phyloP scores from a whole-genome alignment of 495 filamentous ascomycete species.

The Arthonia radiata region DNA sequence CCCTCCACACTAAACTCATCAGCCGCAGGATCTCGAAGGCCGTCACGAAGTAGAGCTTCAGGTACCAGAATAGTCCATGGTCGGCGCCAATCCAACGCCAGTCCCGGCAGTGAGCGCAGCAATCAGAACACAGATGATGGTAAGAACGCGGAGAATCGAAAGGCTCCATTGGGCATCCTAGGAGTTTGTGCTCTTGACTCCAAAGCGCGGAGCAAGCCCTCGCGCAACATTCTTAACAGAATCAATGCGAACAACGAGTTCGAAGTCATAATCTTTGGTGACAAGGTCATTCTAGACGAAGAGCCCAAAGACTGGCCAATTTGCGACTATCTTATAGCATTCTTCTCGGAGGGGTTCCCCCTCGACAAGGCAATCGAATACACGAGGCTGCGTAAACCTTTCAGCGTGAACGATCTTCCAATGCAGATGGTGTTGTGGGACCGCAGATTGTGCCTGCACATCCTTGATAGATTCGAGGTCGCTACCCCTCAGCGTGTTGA shows the following conservation, averaged over 20 bases:
- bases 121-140: conserved; percentile 21
- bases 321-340: conserved; percentile 85
- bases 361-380: conserved; percentile 94
- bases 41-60: too few relatives aligned
- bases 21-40: too few relatives aligned
- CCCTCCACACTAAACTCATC: too few relatives aligned
- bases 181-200: conserved; percentile 89
- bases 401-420: conserved; percentile 88
- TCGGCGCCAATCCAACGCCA: too few relatives aligned
- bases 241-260: conserved; percentile 79
- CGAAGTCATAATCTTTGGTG: conserved; percentile 88
- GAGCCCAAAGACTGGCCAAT: conserved; percentile 36
- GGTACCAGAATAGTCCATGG: too few relatives aligned
- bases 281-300: conserved; percentile 95
- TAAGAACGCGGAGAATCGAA: conserved; percentile 19
- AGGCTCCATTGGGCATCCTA: conserved; percentile 32
- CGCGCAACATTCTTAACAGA: conserved; percentile 78
- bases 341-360: conserved; percentile 94
- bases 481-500: conserved; percentile 76
- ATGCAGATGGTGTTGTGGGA: conserved; percentile 99
- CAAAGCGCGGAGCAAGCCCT: conserved; percentile 90
- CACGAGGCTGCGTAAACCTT: conserved; percentile 70
- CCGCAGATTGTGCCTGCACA: conserved; percentile 60
- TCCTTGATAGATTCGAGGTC: conserved; percentile 72
- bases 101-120: conserved; percentile 30